Evolutionary conservation across 225 moss, liverwort and hornwort species (phyloP), one percentile per base, ranked within the genome.

Genomic region (Sphagnum contortum): DNA sequence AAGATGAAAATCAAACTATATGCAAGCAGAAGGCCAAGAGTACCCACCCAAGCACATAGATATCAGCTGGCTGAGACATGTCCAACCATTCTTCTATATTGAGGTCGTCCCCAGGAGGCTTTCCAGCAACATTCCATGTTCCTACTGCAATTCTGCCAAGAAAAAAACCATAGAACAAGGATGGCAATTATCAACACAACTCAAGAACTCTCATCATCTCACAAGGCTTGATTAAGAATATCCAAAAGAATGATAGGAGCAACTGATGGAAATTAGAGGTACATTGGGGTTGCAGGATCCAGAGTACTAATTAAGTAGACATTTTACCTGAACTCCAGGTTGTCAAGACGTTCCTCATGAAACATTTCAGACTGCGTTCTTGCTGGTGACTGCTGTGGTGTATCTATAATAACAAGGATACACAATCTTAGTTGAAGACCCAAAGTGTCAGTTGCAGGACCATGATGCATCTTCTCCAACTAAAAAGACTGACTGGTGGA

Each of bases 111-210:
- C 73, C 66, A 63, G 84, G 84, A 67, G 80, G 80, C 65, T 80
- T 73, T n/a, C 84, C 84, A 61, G 77, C 77, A 11, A 84, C 84
- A 45, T 84, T 84, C 84, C 80, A 80, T n/a, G 84, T 84, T 66
- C 80, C 84, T 73, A 84, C 80, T 66, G 84, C 84, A 63, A 84
- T 71, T 64, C 80, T 84, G 69, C 57, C 58, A 48, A 60, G 58
- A 49, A n/a, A 60, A 29, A 29, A 29, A 29, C 29, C 29, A 29
- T 29, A 29, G 29, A 29, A 29, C 29, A 29, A 29, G 29, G 29
- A 29, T 1, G 29, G 29, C 29, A 29, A 29, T 29, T 29, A 29
- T 29, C 29, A 29, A 29, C 29, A 29, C 29, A 29, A 29, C 29
- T 29, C 29, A 29, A 29, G 29, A 29, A 29, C 52, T 0, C 52